These are phyloP conservation scores for Geotrichum aggregatum DNA, from an alignment of 1,139 yeast species.

Conservation along the genomic window DNA sequence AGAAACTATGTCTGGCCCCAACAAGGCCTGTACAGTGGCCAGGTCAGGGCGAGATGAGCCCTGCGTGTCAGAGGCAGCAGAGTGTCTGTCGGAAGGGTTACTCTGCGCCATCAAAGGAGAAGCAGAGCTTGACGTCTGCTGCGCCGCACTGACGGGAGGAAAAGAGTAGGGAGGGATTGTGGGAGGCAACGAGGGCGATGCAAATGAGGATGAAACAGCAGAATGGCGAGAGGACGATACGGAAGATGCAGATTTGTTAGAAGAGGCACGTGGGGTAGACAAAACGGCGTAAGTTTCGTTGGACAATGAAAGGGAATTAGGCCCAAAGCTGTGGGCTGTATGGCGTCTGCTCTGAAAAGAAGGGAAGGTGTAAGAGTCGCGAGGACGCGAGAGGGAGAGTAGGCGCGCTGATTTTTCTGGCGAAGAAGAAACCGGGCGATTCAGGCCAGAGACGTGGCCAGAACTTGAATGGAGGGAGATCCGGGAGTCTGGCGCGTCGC, in stretches of 20 bases:
- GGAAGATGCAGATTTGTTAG: background rate
- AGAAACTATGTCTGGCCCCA: conserved; percentile 51
- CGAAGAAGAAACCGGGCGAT: background rate
- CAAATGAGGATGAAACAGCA: background rate
- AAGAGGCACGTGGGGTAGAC: background rate
- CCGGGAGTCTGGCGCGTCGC: conserved; percentile 1
- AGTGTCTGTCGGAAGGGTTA: background rate
- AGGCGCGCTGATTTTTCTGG: background rate
- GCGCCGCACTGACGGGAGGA: conserved; percentile 5
- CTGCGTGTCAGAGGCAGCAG: background rate
- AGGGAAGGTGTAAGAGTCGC: background rate
- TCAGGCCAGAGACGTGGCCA: background rate
- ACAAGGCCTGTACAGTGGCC: conserved; percentile 32
- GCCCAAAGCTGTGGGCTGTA: background rate
- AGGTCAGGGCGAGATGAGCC: conserved; percentile 2
- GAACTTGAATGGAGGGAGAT: background rate
- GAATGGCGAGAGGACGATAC: background rate
- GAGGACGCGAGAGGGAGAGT: background rate
- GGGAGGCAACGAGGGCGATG: background rate
- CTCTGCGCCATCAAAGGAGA: background rate
- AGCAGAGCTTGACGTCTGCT: background rate
- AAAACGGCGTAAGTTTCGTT: background rate
- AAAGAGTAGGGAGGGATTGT: conserved; percentile 5
- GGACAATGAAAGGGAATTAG: background rate
- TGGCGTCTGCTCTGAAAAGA: background rate